Evolutionary conservation across 257 asterid species (phyloP).

Genomic region (Nicotiana otophora): DNA sequence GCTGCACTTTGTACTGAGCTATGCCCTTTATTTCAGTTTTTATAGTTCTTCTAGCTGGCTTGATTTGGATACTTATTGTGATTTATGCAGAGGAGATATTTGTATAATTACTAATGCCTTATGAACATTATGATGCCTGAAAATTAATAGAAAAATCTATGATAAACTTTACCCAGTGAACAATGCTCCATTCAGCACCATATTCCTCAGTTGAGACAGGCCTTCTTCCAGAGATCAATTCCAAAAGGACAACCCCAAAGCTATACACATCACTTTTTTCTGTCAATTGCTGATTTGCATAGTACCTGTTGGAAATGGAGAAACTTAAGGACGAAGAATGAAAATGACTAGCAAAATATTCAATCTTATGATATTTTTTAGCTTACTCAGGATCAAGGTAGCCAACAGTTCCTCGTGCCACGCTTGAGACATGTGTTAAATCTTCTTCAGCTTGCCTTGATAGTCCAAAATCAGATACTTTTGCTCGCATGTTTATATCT

Average conservation of each 20-base stretch:
- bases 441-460: constrained; percentile 99
- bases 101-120: background rate
- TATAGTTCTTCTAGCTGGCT: background rate
- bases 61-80: background rate
- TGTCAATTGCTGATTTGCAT: constrained; percentile 89
- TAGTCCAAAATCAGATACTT: constrained; percentile 95
- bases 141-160: background rate
- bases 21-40: background rate
- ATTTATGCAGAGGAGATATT: background rate
- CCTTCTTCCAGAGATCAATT: constrained; percentile 86
- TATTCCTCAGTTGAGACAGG: constrained; percentile 80
- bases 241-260: constrained; percentile 90
- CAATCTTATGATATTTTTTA: background rate
- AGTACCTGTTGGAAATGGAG: constrained; percentile 49
- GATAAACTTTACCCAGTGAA: constrained; percentile 79
- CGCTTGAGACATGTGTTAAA: constrained; percentile 82
- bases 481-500: constrained; percentile 90
- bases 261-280: constrained; percentile 98
- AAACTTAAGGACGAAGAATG: background rate
- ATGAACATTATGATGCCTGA: background rate
- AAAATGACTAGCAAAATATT: background rate
- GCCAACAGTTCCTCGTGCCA: constrained; percentile 96
- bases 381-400: constrained; percentile 97
- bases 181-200: constrained; percentile 95
- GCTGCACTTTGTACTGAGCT: background rate